These are phyloP conservation scores for Purpureocillium takamizusanense DNA, from an alignment of 2,329 filamentous ascomycete genomes.

Conservation along the genomic window DNA sequence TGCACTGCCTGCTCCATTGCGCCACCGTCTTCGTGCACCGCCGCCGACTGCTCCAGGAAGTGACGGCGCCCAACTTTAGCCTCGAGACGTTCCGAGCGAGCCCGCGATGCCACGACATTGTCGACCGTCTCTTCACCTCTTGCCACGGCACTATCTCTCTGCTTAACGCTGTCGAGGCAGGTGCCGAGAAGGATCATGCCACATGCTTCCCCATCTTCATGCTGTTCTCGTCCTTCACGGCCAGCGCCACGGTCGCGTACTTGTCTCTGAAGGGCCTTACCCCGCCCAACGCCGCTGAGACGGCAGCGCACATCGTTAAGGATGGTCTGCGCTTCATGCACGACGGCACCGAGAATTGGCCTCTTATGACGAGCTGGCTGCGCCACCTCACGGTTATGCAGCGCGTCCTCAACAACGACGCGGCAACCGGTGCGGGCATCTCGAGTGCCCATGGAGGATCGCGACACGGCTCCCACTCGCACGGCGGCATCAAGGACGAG, in stretches of 20 bases:
- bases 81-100: constrained; percentile 44
- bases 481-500: constrained; percentile 41
- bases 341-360: constrained; percentile 51
- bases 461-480: constrained; percentile 23
- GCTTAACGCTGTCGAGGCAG: constrained; percentile 44
- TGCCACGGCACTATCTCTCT: constrained; percentile 50
- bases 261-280: constrained; percentile 53
- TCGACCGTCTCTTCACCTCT: constrained; percentile 48
- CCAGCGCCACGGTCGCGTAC: constrained; percentile 52
- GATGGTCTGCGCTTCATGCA: constrained; percentile 51
- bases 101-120: constrained; percentile 40
- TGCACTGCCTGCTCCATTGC: constrained; percentile 52
- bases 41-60: constrained; percentile 48
- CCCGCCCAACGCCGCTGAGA: constrained; percentile 46
- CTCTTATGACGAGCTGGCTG: constrained; percentile 49
- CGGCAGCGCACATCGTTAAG: constrained; percentile 45
- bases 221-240: constrained; percentile 54
- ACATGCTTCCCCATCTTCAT: constrained; percentile 56
- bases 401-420: constrained; percentile 48
- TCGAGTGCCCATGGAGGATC: constrained; percentile 9
- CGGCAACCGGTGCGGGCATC: constrained; percentile 22
- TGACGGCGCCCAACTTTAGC: constrained; percentile 42
- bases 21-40: constrained; percentile 53
- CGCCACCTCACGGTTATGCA: constrained; percentile 53
- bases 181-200: constrained; percentile 47